Base-by-base conservation (phyloP, 306 rosid genomes). In the Prosopis cineraria region DNA sequence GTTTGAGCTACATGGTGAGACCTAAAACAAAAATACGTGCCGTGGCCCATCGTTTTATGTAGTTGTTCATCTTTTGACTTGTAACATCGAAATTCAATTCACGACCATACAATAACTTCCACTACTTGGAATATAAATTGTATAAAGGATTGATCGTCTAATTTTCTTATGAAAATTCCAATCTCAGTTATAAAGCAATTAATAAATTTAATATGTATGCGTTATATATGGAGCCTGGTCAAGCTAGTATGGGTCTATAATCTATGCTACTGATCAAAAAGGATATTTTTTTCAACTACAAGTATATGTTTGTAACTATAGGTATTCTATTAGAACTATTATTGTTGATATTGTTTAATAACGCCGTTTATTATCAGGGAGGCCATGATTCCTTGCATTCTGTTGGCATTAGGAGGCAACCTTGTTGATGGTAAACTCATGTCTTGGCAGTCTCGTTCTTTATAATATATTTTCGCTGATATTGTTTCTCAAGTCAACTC, bases 321-420 rank as follows among this genome's bases (percentile, higher is more conserved):
- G 44, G 37, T 10, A 24, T 72, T 41, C 52, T 75, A 59, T 59
- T 50, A 29, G 64, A 67, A 22, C 30, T 71, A 76, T 82, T 22
- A 13, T 56, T 58, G 65, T 64, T 33, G 55, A 20, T 59, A 36
- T 41, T 30, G 33, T 73, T 81, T 87, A 69, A 89, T 53, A 76
- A 52, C 78, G 58, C 34, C 74, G 83, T 52, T 83, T 70, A 11
- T 91, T 80, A 41, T 83, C 93, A 96, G 99, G 93, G 98, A 88
- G 78, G 99, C 99, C 63, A 96, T 96, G 99, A 91, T 96, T 86
- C 99, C 99, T 10, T 96, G 98, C 92, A 96, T 96, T 84, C 88
- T 96, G 71, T 82, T 96, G 90, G 99, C 99, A 40, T 79, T 96
- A 74, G 99, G 99, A 75, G 98, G 99, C 71, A 96, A 91, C 87